Percentiles rank a stretch among this genome's conserved stretches.
Conservation (phyloP, 2,329 filamentous ascomycete genomes). For the Thielaviopsis punctulata region DNA sequence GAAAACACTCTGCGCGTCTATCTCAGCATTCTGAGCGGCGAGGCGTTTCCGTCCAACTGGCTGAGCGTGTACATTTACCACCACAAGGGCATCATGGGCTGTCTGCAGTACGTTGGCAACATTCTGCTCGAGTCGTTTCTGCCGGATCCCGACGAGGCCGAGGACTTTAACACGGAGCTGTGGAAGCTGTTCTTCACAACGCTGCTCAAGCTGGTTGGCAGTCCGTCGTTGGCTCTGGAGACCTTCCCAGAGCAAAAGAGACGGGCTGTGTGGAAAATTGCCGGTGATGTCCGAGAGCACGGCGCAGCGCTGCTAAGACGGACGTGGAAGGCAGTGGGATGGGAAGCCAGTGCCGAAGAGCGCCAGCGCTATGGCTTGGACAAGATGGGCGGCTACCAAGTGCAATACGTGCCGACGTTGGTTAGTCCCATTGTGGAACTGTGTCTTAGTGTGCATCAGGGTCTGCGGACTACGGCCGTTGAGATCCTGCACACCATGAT, state of each 20-base stretch:
- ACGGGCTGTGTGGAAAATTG: conserved; percentile 95
- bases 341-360: conserved; percentile 77
- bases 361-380: conserved; percentile 57
- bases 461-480: conserved; percentile 73
- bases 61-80: conserved; percentile 86
- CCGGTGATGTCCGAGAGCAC: conserved; percentile 82
- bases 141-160: conserved; percentile 78
- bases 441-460: conserved; percentile 88
- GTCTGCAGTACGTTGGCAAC: conserved; percentile 63
- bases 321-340: conserved; percentile 91
- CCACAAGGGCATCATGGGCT: conserved; percentile 75
- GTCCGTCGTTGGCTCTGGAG: conserved; percentile 74
- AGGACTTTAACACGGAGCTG: conserved; percentile 78
- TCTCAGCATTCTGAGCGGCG: conserved; percentile 74
- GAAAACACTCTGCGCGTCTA: conserved; percentile 69
- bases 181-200: conserved; percentile 92
- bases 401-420: conserved; percentile 88
- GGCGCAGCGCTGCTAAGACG: conserved; percentile 71
- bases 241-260: conserved; percentile 96
- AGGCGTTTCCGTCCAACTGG: conserved; percentile 81
- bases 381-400: conserved; percentile 90
- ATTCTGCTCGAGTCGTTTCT: conserved; percentile 72
- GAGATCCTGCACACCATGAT: conserved; percentile 96
- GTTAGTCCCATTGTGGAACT: conserved; percentile 85
- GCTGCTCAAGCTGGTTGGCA: conserved; percentile 74